Evolutionary conservation across 768 basidiomycete genomes (phyloP), one percentile per base, ranked within the genome.

Genomic region (Cystofilobasidium macerans): DNA sequence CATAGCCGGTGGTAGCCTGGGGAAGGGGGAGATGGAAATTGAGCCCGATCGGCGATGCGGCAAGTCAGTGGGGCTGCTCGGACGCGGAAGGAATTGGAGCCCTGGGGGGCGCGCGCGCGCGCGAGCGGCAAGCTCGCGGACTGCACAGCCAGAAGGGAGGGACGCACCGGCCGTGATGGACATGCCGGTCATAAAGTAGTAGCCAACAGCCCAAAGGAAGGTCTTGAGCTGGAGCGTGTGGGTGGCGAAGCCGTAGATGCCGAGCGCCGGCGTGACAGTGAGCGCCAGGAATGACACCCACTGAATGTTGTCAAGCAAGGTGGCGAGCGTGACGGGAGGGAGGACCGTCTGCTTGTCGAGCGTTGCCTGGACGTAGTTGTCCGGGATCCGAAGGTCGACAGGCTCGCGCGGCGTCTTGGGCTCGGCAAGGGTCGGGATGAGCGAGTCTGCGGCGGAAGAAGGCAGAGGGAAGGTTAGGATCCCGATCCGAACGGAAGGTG

Each of bases 1-100:
- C 93, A 99, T 0, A 98, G 82, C 65, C 95, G 85, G 73, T 99
- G 95, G 78, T 98, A 99, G 14, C 95, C 94, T 64, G 76, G 40
- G 18, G 69, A 5, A n/a, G n/a, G 51, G 16, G 62, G 11, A 16
- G 26, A 26, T 40, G 45, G 47, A 18, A 2, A 40, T 8, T 9
- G 16, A 40, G 38, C 16, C 16, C 16, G 9, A 40, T 40, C 38
- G 16, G 38, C 38, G 8, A 9, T 9, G 38, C 38, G 9, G 38
- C 38, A 48, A 22, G 6, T 48, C n/a, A 8, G 45, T 8, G n/a
- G n/a, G n/a, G n/a, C n/a, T n/a, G n/a, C n/a, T n/a, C n/a, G n/a
- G n/a, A n/a, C n/a, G n/a, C n/a, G n/a, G n/a, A n/a, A n/a, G n/a
- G n/a, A n/a, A n/a, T n/a, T n/a, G n/a, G n/a, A n/a, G n/a, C n/a